Evolutionary conservation across 1,284 basidiomycete species (phyloP).

Genomic region (Rhodotorula sp.): DNA sequence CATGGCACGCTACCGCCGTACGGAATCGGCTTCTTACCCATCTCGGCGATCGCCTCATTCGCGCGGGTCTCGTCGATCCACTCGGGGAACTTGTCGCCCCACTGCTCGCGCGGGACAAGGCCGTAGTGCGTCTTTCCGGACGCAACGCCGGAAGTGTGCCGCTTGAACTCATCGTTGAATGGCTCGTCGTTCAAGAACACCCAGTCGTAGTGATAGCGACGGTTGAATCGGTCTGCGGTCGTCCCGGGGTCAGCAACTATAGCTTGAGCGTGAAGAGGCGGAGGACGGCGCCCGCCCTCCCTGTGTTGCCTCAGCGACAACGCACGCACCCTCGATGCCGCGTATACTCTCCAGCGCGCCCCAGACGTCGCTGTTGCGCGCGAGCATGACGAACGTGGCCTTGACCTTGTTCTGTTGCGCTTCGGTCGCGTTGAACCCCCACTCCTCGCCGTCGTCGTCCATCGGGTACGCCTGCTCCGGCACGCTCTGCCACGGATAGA

Average conservation of each 20-base stretch:
- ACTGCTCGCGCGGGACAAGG: slow-evolving; percentile 74
- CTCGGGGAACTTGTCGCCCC: slow-evolving; percentile 69
- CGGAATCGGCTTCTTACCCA: slow-evolving; percentile 78
- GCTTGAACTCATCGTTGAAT: slow-evolving; percentile 52
- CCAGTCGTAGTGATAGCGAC: slow-evolving; percentile 51
- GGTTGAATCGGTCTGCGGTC: slow-evolving; percentile 48
- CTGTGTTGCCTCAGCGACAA: no score
- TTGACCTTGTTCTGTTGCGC: slow-evolving; percentile 3
- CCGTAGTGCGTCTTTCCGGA: slow-evolving; percentile 62
- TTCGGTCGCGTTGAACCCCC: background rate
- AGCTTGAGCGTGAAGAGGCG: background rate
- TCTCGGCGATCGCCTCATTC: slow-evolving; percentile 53
- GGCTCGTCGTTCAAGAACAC: slow-evolving; percentile 53
- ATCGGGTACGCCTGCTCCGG: no score
- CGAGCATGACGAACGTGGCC: slow-evolving; percentile 45
- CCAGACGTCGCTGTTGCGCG: slow-evolving; percentile 49
- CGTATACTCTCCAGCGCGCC: slow-evolving; percentile 46
- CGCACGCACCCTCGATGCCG: slow-evolving; percentile 24
- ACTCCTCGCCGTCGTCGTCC: background rate
- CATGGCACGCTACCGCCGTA: slow-evolving; percentile 65
- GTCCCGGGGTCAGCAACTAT: background rate
- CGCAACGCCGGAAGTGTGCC: slow-evolving; percentile 45
- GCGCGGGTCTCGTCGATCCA: slow-evolving; percentile 67
- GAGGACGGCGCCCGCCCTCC: no score
- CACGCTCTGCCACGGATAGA: slow-evolving; percentile 9